Conservation (phyloP, 495 filamentous ascomycete species). For the Alectoria sarmentosa region DNA sequence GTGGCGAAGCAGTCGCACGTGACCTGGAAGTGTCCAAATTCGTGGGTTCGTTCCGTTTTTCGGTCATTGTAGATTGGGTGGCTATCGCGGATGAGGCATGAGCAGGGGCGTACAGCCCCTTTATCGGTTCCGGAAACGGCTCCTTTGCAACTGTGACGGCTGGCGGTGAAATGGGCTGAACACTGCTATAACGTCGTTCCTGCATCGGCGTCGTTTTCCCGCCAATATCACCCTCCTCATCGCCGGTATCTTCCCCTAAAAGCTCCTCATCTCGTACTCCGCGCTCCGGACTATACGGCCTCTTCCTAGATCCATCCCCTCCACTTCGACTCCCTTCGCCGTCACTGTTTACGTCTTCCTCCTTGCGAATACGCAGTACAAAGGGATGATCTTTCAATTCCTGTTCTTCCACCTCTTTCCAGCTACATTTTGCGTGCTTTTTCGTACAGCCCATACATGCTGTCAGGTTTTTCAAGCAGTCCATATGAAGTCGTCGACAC, state of each 20-base stretch:
- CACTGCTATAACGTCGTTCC: background rate
- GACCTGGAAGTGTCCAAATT: background rate
- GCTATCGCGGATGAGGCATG: background rate
- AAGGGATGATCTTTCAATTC: conserved; percentile 46
- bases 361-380: conserved; percentile 12
- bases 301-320: conserved; percentile 3
- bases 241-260: conserved; percentile 24
- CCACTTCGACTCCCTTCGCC: conserved; percentile 15
- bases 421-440: conserved; percentile 80
- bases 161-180: conserved; percentile 3
- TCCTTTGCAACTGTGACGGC: conserved; percentile 4
- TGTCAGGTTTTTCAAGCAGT: conserved; percentile 77
- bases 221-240: conserved; percentile 26
- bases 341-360: conserved; percentile 19
- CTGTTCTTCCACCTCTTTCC: conserved; percentile 66
- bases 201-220: background rate
- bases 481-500: conserved; percentile 70
- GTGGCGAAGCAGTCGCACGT: conserved; percentile 5
- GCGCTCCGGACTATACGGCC: conserved; percentile 13
- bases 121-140: background rate
- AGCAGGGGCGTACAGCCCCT: background rate
- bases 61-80: background rate
- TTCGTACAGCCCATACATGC: conserved; percentile 82
- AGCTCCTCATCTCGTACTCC: conserved; percentile 27
- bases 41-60: background rate